Evolutionary conservation across 2,329 filamentous ascomycete genomes (phyloP).

Genomic region (Rhynchosporium secalis): DNA sequence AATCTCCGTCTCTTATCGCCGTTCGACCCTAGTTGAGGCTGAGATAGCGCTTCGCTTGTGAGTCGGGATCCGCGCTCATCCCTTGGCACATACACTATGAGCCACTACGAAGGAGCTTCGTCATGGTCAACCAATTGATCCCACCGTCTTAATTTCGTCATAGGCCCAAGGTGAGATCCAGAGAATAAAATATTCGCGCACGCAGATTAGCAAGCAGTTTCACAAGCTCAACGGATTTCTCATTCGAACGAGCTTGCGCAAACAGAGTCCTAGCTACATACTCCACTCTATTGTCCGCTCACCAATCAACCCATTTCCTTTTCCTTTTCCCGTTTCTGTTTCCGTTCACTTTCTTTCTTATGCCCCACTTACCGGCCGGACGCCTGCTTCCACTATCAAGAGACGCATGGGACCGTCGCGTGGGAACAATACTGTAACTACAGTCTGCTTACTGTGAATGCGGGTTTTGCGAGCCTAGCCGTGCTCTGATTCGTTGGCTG

Average conservation of each 20-base stretch:
- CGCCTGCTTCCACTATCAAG: neutral
- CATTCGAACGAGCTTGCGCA: neutral
- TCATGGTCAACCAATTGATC: neutral
- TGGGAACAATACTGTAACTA: too few species aligned
- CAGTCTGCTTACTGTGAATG: constrained; percentile 2
- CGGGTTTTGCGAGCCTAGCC: neutral
- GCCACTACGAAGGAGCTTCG: constrained; percentile 1
- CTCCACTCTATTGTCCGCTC: too few species aligned
- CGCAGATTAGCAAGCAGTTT: neutral
- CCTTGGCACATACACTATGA: constrained; percentile 8
- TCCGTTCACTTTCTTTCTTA: too few species aligned
- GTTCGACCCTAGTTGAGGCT: neutral
- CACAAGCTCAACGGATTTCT: neutral
- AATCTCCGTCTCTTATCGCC: constrained; percentile 1
- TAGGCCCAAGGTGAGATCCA: neutral
- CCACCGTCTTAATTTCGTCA: neutral
- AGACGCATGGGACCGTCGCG: neutral
- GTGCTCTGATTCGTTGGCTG: neutral
- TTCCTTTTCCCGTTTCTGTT: too few species aligned
- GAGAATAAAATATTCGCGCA: neutral
- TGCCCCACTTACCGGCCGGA: neutral
- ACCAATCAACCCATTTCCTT: too few species aligned
- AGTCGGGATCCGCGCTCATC: neutral
- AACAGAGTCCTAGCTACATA: neutral
- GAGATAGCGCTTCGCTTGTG: constrained; percentile 6